Evolutionary conservation across 306 rosid genomes (phyloP).

Genomic region (Calophaca sinica): DNA sequence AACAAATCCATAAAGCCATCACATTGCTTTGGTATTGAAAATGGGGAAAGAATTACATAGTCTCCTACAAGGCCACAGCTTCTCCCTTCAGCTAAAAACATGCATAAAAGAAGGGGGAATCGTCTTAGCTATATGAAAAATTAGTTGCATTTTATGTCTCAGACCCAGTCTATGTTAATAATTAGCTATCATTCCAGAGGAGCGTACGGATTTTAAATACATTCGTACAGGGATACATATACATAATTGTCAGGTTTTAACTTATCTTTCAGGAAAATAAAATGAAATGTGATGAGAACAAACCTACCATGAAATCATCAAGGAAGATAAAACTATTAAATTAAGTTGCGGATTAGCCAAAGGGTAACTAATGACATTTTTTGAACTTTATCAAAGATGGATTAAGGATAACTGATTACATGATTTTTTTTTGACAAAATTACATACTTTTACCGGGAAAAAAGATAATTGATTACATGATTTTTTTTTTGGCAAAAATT

Average conservation of each 20-base stretch:
- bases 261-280: background rate
- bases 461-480: background rate
- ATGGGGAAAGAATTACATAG: constrained; percentile 6
- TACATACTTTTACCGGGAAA: background rate
- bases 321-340: background rate
- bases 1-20: constrained; percentile 2
- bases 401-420: background rate
- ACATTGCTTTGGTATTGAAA: constrained; percentile 12
- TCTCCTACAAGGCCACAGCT: constrained; percentile 6
- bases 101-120: background rate
- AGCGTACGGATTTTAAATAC: background rate
- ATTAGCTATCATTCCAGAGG: background rate
- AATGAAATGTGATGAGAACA: background rate
- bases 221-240: background rate
- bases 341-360: background rate
- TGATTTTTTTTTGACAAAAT: background rate
- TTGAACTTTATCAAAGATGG: background rate
- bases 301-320: background rate
- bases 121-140: background rate
- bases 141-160: background rate
- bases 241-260: background rate
- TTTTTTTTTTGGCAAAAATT: too few species aligned
- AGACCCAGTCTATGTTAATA: background rate
- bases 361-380: background rate
- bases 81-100: background rate